phyloP scores from a whole-genome alignment of 495 filamentous ascomycete genomes.

The Xylaria bambusicola region DNA sequence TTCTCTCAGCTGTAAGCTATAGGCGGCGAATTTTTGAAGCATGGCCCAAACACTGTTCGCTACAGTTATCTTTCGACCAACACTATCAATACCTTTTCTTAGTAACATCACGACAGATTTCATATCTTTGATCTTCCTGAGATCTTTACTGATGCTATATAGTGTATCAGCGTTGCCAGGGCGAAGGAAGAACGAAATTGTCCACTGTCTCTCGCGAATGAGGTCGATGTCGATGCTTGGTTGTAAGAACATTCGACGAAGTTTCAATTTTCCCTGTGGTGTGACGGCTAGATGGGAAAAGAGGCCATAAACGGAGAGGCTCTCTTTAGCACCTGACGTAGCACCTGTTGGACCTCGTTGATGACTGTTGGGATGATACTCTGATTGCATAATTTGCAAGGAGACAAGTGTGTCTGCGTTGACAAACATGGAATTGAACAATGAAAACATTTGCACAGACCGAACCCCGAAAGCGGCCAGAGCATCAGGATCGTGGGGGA shows the following conservation, averaged over 20 bases:
- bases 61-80: constrained; percentile 58
- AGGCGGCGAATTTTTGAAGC: constrained; percentile 52
- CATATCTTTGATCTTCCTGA: constrained; percentile 81
- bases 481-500: constrained; percentile 55
- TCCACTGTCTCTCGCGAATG: constrained; percentile 74
- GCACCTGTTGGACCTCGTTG: constrained; percentile 73
- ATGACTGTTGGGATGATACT: constrained; percentile 82
- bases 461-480: constrained; percentile 58
- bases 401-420: constrained; percentile 77
- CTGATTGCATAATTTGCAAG: constrained; percentile 82
- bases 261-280: constrained; percentile 72
- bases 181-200: constrained; percentile 67
- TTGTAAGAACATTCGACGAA: constrained; percentile 83
- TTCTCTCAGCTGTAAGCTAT: constrained; percentile 69
- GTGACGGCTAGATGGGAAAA: constrained; percentile 78
- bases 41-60: constrained; percentile 72
- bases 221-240: constrained; percentile 68
- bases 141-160: constrained; percentile 58
- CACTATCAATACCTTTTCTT: constrained; percentile 71
- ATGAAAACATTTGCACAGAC: constrained; percentile 73
- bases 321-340: constrained; percentile 76
- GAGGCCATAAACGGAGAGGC: constrained; percentile 84
- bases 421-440: constrained; percentile 81
- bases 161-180: constrained; percentile 66
- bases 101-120: constrained; percentile 69